phyloP scores from a whole-genome alignment of 2,329 filamentous ascomycete species.

The Botrytis tulipae region DNA sequence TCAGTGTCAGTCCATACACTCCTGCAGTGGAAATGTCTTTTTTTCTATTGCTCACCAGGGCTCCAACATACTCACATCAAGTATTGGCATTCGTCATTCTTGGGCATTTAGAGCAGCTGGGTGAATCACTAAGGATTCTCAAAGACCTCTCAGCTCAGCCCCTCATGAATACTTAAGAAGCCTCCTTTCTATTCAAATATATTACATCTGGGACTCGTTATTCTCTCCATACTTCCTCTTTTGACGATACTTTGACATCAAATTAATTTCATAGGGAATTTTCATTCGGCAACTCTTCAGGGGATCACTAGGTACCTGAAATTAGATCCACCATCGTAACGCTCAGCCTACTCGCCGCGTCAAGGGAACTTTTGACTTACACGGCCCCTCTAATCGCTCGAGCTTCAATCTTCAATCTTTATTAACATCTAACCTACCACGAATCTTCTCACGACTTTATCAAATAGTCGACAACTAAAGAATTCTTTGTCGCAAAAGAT shows the following conservation, averaged over 20 bases:
- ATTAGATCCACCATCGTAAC: slow-evolving; percentile 5
- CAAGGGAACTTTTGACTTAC: not conserved
- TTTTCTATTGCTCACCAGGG: not conserved
- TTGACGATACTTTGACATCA: not conserved
- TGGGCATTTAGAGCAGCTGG: not conserved
- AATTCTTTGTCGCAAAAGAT: not conserved
- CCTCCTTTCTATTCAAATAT: not conserved
- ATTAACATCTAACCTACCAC: not conserved
- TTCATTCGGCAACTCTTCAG: not conserved
- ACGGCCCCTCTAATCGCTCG: slow-evolving; percentile 6
- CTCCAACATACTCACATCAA: not conserved
- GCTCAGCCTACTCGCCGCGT: not conserved
- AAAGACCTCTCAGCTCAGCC: not conserved
- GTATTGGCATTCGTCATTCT: slow-evolving; percentile 13
- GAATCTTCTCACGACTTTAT: not conserved
- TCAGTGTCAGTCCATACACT: not conserved
- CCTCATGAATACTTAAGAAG: not conserved
- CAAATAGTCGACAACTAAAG: not conserved
- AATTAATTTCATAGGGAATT: not conserved
- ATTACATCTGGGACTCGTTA: not conserved
- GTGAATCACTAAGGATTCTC: slow-evolving; percentile 5
- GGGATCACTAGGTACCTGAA: not conserved
- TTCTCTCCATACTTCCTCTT: not conserved
- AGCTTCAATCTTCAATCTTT: slow-evolving; percentile 1
- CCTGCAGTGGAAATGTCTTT: not conserved